Conservation (phyloP, 352 stramenopile genomes). For the Pythium phragmitis region DNA sequence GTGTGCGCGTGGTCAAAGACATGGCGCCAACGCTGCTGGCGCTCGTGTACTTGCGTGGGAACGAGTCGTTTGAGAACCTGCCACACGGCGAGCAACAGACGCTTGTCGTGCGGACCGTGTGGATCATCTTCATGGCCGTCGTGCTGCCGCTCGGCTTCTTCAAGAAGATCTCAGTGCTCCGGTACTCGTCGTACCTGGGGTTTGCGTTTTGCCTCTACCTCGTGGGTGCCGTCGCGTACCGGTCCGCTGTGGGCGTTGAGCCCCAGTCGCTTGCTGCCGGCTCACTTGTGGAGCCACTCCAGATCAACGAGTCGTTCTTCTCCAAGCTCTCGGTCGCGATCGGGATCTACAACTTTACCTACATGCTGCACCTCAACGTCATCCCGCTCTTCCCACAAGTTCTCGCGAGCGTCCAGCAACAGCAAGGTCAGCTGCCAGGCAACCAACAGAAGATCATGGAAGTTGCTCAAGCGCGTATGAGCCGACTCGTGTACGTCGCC, state of each 20-base stretch:
- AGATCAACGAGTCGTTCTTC: slow-evolving; percentile 33
- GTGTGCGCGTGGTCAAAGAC: slow-evolving; percentile 67
- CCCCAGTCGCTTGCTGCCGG: not conserved
- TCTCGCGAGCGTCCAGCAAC: slow-evolving; percentile 25
- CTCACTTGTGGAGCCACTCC: slow-evolving; percentile 4
- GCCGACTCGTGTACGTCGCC: slow-evolving; percentile 40
- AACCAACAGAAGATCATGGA: slow-evolving; percentile 14
- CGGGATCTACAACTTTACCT: slow-evolving; percentile 85
- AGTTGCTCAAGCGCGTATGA: slow-evolving; percentile 38
- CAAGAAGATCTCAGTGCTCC: slow-evolving; percentile 70
- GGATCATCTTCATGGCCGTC: slow-evolving; percentile 57
- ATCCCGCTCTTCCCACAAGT: slow-evolving; percentile 68
- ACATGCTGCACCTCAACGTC: slow-evolving; percentile 82
- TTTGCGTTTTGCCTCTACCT: slow-evolving; percentile 73
- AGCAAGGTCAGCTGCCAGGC: not conserved
- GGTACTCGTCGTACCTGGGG: slow-evolving; percentile 74
- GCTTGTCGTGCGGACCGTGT: slow-evolving; percentile 42
- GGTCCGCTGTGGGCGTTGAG: slow-evolving; percentile 26
- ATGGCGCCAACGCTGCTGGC: slow-evolving; percentile 63
- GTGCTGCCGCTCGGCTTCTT: slow-evolving; percentile 66
- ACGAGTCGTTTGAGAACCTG: slow-evolving; percentile 25
- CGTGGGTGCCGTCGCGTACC: slow-evolving; percentile 58
- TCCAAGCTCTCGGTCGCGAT: slow-evolving; percentile 58
- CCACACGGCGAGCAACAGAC: slow-evolving; percentile 34
- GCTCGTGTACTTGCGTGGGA: slow-evolving; percentile 32